Evolutionary conservation across 805 yeast genomes (phyloP).

Genomic region (Ogataea paraovalis): DNA sequence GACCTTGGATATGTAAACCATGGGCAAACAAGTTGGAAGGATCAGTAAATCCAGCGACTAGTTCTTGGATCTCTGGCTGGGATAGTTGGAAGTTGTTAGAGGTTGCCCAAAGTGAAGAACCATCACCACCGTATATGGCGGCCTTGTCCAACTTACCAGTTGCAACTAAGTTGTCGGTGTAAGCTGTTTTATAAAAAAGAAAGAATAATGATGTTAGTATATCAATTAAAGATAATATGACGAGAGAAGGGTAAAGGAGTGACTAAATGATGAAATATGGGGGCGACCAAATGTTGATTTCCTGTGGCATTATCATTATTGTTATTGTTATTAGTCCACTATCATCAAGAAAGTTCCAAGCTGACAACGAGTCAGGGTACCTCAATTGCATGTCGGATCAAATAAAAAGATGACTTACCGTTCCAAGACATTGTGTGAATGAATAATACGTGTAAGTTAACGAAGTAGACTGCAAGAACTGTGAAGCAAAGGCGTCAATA

Average conservation of each 20-base stretch:
- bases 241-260: too few relatives aligned
- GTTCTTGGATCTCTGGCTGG: conserved; percentile 64
- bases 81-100: conserved; percentile 62
- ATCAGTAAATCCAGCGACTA: conserved; percentile 78
- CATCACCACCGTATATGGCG: conserved; percentile 89
- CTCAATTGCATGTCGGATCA: neutral
- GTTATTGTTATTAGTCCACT: too few relatives aligned
- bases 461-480: neutral
- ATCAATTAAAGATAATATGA: neutral
- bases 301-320: too few relatives aligned
- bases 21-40: conserved; percentile 75
- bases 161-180: conserved; percentile 87
- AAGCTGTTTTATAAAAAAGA: conserved; percentile 47
- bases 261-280: too few relatives aligned
- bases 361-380: too few relatives aligned
- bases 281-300: too few relatives aligned
- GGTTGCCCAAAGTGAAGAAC: conserved; percentile 93
- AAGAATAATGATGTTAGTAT: neutral
- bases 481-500: too few relatives aligned
- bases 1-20: conserved; percentile 82
- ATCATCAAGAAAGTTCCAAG: too few relatives aligned
- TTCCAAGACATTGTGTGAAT: conserved; percentile 31
- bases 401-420: conserved; percentile 25
- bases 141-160: conserved; percentile 91
- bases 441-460: neutral